Conservation (phyloP, 139 green algal genomes). For the Picochlorum sp. region DNA sequence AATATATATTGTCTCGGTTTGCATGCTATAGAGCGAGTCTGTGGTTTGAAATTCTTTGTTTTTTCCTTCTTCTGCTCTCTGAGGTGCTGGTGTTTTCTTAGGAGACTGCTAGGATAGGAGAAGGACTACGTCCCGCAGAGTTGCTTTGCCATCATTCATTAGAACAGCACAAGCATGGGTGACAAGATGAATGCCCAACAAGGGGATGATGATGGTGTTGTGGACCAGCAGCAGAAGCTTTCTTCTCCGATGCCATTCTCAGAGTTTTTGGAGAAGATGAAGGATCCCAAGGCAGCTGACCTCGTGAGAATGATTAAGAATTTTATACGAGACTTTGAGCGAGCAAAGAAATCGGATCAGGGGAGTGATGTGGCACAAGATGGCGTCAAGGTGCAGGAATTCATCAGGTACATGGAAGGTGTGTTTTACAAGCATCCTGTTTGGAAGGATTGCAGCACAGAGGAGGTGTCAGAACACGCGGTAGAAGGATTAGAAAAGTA, state of each 20-base stretch:
- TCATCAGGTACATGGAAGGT: constrained; percentile 66
- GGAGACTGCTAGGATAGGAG: too few relatives aligned
- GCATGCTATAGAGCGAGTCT: too few relatives aligned
- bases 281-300: constrained; percentile 61
- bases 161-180: too few relatives aligned
- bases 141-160: too few relatives aligned
- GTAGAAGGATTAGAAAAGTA: constrained; percentile 95
- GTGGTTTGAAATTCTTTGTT: too few relatives aligned
- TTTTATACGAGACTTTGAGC: constrained; percentile 43
- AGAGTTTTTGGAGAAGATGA: constrained; percentile 77
- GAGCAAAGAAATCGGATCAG: neutral
- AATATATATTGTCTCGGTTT: too few relatives aligned
- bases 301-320: constrained; percentile 83
- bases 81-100: too few relatives aligned
- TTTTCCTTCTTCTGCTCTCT: too few relatives aligned
- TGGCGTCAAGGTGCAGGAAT: constrained; percentile 52
- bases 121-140: too few relatives aligned
- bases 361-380: constrained; percentile 27
- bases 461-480: constrained; percentile 58
- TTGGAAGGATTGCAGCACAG: constrained; percentile 49
- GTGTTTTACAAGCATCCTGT: constrained; percentile 71
- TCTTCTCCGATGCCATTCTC: constrained; percentile 55
- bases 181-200: too few relatives aligned
- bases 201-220: too few relatives aligned
- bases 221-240: neutral